phyloP scores from a whole-genome alignment of 352 stramenopile genomes.

The Phytophthora idaei region DNA sequence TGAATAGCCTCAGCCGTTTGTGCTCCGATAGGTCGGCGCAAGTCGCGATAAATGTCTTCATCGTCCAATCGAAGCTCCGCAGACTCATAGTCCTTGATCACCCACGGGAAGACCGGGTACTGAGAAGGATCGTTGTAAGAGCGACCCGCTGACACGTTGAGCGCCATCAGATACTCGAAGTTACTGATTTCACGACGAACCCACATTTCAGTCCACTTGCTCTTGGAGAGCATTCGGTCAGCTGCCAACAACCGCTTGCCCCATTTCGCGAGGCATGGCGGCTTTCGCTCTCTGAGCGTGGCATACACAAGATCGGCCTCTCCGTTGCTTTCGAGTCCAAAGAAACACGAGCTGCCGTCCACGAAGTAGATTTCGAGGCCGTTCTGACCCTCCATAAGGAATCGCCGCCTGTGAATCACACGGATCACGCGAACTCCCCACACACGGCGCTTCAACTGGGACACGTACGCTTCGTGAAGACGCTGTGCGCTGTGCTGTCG shows the following conservation, averaged over 20 bases:
- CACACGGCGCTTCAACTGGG: constrained; percentile 72
- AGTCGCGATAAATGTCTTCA: constrained; percentile 93
- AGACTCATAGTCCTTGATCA: constrained; percentile 96
- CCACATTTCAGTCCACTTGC: constrained; percentile 90
- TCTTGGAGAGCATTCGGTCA: constrained; percentile 78
- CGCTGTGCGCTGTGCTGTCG: constrained; percentile 40
- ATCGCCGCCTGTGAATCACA: constrained; percentile 76
- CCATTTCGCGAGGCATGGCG: constrained; percentile 78
- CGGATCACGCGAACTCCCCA: constrained; percentile 85
- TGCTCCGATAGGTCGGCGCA: constrained; percentile 97
- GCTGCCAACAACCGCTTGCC: constrained; percentile 73
- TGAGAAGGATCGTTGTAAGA: constrained; percentile 98
- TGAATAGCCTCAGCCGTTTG: constrained; percentile 58
- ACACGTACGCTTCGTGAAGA: constrained; percentile 63
- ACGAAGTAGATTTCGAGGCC: constrained; percentile 89
- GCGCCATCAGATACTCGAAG: constrained; percentile 97
- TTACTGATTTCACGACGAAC: constrained; percentile 86
- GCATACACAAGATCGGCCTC: constrained; percentile 84
- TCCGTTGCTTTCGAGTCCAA: constrained; percentile 66
- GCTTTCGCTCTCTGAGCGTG: constrained; percentile 78
- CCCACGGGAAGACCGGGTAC: constrained; percentile 99
- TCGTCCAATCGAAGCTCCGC: constrained; percentile 94
- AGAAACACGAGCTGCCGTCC: constrained; percentile 80
- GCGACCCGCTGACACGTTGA: constrained; percentile 95
- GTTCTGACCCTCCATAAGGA: constrained; percentile 71